Conservation (phyloP, 75 land plant species). For the Cupressus sempervirens region DNA sequence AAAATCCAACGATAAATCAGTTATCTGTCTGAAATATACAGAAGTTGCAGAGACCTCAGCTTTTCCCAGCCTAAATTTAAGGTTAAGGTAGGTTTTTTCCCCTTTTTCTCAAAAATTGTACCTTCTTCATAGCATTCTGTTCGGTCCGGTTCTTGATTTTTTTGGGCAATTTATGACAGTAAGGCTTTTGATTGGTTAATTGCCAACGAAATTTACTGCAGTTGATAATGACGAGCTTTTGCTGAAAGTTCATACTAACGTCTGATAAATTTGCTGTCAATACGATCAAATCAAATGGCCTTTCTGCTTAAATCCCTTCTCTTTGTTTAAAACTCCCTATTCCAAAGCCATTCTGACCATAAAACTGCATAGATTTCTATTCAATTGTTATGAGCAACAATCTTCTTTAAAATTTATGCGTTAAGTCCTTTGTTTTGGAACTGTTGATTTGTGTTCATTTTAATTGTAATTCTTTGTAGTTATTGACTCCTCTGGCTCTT, state of each 20-base stretch:
- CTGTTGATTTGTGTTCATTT: background rate
- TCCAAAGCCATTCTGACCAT: background rate
- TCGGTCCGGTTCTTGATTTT: background rate
- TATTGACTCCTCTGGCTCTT: background rate
- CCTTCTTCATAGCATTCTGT: background rate
- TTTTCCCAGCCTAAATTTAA: too few relatives aligned
- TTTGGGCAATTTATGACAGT: background rate
- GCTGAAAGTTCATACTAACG: background rate
- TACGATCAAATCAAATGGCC: background rate
- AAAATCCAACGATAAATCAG: too few relatives aligned
- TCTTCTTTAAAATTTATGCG: background rate
- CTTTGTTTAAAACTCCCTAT: background rate
- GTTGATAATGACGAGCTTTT: background rate
- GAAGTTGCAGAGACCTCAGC: too few relatives aligned
- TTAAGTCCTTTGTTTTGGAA: background rate
- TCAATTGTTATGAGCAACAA: background rate
- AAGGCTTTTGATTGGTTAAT: background rate
- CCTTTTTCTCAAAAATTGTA: background rate
- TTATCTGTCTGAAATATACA: too few relatives aligned
- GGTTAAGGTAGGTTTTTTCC: too few relatives aligned
- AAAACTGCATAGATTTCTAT: background rate
- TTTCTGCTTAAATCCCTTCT: background rate
- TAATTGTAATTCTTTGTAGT: background rate
- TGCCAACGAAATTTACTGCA: background rate
- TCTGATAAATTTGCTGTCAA: background rate